phyloP scores from a whole-genome alignment of 345 rosid genomes.

The Aquilaria malaccensis region DNA sequence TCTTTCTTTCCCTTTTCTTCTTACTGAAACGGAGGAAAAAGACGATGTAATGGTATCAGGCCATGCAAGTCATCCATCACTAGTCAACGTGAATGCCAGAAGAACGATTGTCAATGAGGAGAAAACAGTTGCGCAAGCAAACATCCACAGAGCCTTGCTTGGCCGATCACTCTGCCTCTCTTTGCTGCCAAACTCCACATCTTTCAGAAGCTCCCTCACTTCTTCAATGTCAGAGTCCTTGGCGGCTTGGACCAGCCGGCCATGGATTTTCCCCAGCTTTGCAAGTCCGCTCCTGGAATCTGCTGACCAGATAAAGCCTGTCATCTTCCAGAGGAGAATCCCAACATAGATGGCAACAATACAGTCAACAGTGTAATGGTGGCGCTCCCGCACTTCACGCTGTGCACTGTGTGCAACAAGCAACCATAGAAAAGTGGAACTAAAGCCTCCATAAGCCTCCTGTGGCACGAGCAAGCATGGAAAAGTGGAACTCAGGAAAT shows the following conservation, averaged over 20 bases:
- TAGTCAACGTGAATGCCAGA: conserved; percentile 72
- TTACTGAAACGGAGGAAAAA: too few species aligned
- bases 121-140: conserved; percentile 49
- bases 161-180: conserved; percentile 34
- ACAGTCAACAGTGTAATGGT: conserved; percentile 89
- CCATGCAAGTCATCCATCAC: conserved; percentile 46
- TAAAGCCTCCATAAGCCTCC: conserved; percentile 92
- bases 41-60: too few species aligned
- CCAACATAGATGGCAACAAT: conserved; percentile 85
- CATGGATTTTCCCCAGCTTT: conserved; percentile 62
- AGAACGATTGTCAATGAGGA: conserved; percentile 52
- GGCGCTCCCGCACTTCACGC: conserved; percentile 80
- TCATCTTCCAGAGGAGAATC: conserved; percentile 90
- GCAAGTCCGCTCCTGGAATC: conserved; percentile 31
- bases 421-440: conserved; percentile 78
- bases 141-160: conserved; percentile 46
- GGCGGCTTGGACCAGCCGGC: conserved; percentile 68
- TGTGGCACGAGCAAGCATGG: conserved; percentile 17
- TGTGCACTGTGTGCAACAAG: conserved; percentile 82
- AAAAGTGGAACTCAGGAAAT: conserved; percentile 2
- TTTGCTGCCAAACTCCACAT: conserved; percentile 41
- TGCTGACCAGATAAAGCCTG: conserved; percentile 70
- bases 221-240: conserved; percentile 87
- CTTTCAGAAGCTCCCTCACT: conserved; percentile 73
- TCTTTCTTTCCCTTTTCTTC: too few species aligned